These are phyloP conservation scores for Euclidium syriacum DNA, from an alignment of 345 rosid genomes.

Conservation along the genomic window DNA sequence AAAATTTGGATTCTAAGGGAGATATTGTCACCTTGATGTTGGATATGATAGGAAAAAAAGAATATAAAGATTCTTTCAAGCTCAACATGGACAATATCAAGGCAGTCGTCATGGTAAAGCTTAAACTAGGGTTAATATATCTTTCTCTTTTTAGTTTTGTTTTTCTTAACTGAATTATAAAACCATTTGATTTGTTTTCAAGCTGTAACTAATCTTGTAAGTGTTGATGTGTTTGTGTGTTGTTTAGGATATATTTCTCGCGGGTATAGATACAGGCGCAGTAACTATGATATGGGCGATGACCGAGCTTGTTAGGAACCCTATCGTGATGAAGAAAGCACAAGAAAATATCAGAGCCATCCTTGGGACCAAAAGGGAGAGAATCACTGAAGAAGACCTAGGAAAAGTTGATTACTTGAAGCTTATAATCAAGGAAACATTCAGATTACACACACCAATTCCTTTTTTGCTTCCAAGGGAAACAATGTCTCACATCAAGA, in stretches of 20 bases:
- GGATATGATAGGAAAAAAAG: constrained; percentile 3
- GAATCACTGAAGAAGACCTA: constrained; percentile 47
- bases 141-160: no score
- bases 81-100: not conserved
- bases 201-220: no score
- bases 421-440: constrained; percentile 47
- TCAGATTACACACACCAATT: constrained; percentile 63
- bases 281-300: constrained; percentile 51
- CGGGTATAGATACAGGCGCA: constrained; percentile 57
- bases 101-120: constrained; percentile 14
- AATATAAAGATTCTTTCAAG: not conserved
- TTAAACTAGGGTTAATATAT: no score
- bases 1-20: not conserved
- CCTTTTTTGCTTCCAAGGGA: constrained; percentile 38
- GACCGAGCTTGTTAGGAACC: constrained; percentile 57
- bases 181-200: no score
- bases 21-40: not conserved
- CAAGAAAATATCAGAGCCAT: constrained; percentile 46
- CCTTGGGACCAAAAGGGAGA: constrained; percentile 34
- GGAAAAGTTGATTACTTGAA: constrained; percentile 52
- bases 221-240: no score
- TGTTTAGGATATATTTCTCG: constrained; percentile 46
- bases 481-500: constrained; percentile 35
- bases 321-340: constrained; percentile 45
- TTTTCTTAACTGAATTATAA: no score